Evolutionary conservation across 352 stramenopile species (phyloP).

Genomic region (Aphanomyces invadans): DNA sequence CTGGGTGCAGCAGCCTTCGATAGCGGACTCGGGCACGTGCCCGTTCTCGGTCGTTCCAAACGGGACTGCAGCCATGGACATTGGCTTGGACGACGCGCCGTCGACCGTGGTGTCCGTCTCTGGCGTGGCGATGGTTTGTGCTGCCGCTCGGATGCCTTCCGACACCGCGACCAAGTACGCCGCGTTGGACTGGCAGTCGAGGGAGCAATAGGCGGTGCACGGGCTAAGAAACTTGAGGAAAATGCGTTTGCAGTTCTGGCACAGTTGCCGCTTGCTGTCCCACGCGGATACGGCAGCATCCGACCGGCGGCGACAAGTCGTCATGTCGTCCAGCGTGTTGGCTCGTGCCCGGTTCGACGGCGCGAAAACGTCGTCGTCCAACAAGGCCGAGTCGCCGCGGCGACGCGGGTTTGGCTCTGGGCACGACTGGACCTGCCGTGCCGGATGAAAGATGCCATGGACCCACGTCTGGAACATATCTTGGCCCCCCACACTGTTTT

Average conservation of each 20-base stretch:
- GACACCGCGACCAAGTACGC: conserved; percentile 73
- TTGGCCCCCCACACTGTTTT: not conserved
- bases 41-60: not conserved
- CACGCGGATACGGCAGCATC: conserved; percentile 28
- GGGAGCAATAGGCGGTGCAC: conserved; percentile 69
- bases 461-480: conserved; percentile 9
- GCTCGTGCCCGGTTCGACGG: not conserved
- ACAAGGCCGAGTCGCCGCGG: too few relatives aligned
- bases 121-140: not conserved
- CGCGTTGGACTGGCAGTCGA: conserved; percentile 85
- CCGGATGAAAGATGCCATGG: not conserved
- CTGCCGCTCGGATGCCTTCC: conserved; percentile 63
- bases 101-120: conserved; percentile 19
- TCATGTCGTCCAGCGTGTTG: not conserved
- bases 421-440: not conserved
- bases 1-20: too few relatives aligned
- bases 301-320: not conserved
- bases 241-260: conserved; percentile 74
- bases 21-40: not conserved
- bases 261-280: conserved; percentile 83
- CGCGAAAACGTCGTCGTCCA: too few relatives aligned
- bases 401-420: too few relatives aligned
- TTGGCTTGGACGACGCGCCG: not conserved
- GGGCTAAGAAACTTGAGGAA: conserved; percentile 80
- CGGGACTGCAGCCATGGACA: too few relatives aligned